phyloP scores from a whole-genome alignment of 1,284 basidiomycete species.

The Fomitopsis palustris region DNA sequence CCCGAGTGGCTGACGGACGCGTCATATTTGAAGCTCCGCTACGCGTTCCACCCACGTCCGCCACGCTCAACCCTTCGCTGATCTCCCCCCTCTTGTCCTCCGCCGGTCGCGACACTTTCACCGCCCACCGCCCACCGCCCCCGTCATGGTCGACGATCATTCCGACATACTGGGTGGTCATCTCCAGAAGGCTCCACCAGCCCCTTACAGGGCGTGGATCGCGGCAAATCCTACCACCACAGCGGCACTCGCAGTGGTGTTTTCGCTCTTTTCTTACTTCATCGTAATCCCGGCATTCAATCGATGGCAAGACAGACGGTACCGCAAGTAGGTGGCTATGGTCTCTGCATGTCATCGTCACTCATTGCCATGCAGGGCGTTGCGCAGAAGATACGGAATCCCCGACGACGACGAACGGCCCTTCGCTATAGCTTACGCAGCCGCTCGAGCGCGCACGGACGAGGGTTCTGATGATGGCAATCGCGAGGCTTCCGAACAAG shows the following conservation, averaged over 20 bases:
- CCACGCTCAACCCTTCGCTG: conserved; percentile 8
- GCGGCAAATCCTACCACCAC: background rate
- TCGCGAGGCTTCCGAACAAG: background rate
- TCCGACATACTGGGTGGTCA: conserved; percentile 66
- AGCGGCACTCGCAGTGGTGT: conserved; percentile 16
- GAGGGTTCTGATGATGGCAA: conserved; percentile 22
- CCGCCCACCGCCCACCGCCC: background rate
- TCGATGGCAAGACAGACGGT: conserved; percentile 52
- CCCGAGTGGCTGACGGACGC: background rate
- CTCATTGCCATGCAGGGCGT: conserved; percentile 34
- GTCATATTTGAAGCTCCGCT: conserved; percentile 15
- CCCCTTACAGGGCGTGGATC: conserved; percentile 8
- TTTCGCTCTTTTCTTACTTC: background rate
- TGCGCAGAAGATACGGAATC: conserved; percentile 73
- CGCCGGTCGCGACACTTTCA: conserved; percentile 9
- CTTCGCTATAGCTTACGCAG: conserved; percentile 80
- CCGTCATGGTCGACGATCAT: conserved; percentile 31
- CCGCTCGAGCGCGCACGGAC: conserved; percentile 50
- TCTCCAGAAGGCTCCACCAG: conserved; percentile 37
- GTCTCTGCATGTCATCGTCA: conserved; percentile 12
- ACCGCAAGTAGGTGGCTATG: conserved; percentile 49
- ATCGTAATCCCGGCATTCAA: conserved; percentile 22
- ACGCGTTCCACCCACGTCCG: conserved; percentile 3
- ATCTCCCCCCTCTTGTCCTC: conserved; percentile 2
- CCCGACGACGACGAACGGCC: conserved; percentile 76